Evolutionary conservation across 164 flowering plant species (phyloP).

Genomic region (Pachysandra terminalis): DNA sequence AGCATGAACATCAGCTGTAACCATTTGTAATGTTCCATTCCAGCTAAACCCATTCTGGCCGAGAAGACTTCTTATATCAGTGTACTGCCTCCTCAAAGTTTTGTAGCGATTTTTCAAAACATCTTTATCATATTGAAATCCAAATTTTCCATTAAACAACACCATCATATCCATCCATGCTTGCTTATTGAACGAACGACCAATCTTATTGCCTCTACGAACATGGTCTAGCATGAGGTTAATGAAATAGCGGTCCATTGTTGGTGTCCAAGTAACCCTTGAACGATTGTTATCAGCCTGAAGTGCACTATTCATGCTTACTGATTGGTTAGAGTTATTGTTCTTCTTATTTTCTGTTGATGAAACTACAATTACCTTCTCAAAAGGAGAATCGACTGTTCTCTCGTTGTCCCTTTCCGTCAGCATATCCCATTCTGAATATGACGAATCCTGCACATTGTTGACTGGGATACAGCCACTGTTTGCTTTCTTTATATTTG

Average conservation of each 20-base stretch:
- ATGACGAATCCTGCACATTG: conserved; percentile 1
- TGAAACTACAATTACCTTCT: conserved; percentile 17
- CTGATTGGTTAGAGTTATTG: neutral
- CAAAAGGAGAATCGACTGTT: conserved; percentile 21
- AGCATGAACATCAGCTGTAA: conserved; percentile 53
- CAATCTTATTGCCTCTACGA: conserved; percentile 48
- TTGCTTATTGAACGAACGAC: conserved; percentile 44
- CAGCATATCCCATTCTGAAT: neutral
- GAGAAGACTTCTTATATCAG: conserved; percentile 46
- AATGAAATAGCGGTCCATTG: conserved; percentile 60
- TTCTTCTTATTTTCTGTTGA: conserved; percentile 22
- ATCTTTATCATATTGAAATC: conserved; percentile 37
- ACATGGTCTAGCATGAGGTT: conserved; percentile 61
- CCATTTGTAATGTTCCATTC: conserved; percentile 63
- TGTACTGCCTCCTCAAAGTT: conserved; percentile 52
- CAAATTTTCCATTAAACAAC: conserved; percentile 47
- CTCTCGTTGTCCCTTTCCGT: neutral
- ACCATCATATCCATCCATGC: conserved; percentile 56
- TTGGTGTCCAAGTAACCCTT: conserved; percentile 59
- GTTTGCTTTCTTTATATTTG: neutral
- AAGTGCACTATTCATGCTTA: conserved; percentile 4
- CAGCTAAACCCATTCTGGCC: conserved; percentile 48
- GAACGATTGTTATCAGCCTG: conserved; percentile 25
- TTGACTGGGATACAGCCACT: neutral
- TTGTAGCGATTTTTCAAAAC: conserved; percentile 56